Base-by-base conservation (phyloP, 257 asterid species). In the Solanum piurae region DNA sequence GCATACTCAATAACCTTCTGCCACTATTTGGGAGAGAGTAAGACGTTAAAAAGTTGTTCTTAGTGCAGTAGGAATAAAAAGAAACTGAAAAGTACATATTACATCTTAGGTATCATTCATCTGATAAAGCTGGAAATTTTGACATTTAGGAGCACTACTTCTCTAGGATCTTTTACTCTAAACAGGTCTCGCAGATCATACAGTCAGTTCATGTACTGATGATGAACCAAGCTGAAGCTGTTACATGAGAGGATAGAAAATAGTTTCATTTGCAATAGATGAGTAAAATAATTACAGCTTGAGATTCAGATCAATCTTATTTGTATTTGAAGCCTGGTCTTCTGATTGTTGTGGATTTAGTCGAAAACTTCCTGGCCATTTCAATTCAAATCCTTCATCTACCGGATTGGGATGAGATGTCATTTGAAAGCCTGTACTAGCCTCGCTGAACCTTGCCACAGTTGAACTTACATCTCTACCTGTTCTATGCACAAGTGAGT, bases 321-420 rank as follows among this genome's bases (percentile, higher is more conserved):
- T 86, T 40, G 93, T 87, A 86, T 83, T 88, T 87, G 94, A 85
- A 83, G 94, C 60, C 89, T 89, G 93, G 71, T 89, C 93, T 90
- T 92, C 93, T 23, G 90, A 87, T 86, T 86, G 91, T 80, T 89
- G 94, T 18, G 90, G 87, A 87, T 92, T 91, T 71, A 89, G 33
- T 85, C 95, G 92, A 91, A 95, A 94, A 90, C 98, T 93, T 92
- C 99, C 98, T n/a, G 98, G 98, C 98, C 99, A 95, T 92, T 87
- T 91, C 84, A 87, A 49, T 46, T 92, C 93, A 29, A 88, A 83
- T 82, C 90, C 91, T 91, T 92, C 93, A 82, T 87, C 89, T 85
- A 73, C 64, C 10, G 55, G 87, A 80, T 89, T 88, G 36, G 87
- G 86, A 92, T 85, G 91, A 90, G 90, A 87, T 74, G 91, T 86